Evolutionary conservation across 441 rosid genomes (phyloP), one percentile per base, ranked within the genome.

Genomic region (Flueggea neowawraea): DNA sequence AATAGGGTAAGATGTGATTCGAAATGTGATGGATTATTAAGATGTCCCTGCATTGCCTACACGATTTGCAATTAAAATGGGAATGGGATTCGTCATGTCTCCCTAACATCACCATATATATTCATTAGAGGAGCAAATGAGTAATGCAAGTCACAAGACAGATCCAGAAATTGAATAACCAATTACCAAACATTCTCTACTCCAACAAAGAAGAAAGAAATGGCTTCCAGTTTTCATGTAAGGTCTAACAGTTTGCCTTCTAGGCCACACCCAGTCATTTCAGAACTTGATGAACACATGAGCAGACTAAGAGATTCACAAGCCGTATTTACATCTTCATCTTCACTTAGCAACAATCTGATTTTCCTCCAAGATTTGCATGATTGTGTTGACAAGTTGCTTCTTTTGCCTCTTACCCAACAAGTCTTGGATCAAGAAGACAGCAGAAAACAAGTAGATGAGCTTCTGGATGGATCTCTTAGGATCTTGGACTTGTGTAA

Each of bases 211-310:
- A 70, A 50, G 16, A 16, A 16, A 54, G n/a, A 54, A 54, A 54
- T 54, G 58, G 41, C n/a, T n/a, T n/a, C 14, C 49, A 61, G 41
- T 44, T 73, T 55, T 52, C 81, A 71, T 33, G 66, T 71, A 58
- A 70, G 80, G 14, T 80, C 87, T 48, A 73, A 76, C 70, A 78
- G 84, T 68, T 76, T 80, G 67, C 81, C 86, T 47, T 65, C 85
- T 16, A 71, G 68, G 31, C 74, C 72, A 57, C 83, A 78, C 31
- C 67, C 82, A 74, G 3, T 73, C 50, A 49, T 69, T 60, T 52
- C 78, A 33, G 62, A 68, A 50, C 60, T 76, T 5, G 73, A 76
- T 45, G 80, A 75, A 57, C 75, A 75, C 7, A 41, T 82, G 14
- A 32, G 22, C 51, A 78, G 77, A 54, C 45, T 79, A 54, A 69